phyloP scores from a whole-genome alignment of 2,329 filamentous ascomycete genomes.

The Plectosphaerella cucumerina region DNA sequence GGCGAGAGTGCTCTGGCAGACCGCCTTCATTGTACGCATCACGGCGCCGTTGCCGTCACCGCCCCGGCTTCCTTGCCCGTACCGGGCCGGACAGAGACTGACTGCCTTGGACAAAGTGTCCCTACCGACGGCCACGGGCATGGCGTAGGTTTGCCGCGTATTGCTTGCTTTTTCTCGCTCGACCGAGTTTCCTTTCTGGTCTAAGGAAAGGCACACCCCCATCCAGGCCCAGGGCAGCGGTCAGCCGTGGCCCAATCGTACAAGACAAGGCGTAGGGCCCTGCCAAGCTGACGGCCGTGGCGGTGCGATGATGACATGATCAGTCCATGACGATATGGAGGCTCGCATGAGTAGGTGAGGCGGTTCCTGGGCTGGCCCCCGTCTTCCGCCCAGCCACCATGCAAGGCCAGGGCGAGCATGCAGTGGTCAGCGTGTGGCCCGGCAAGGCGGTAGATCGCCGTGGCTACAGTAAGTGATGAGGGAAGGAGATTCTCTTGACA shows the following conservation, averaged over 20 bases:
- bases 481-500: not conserved
- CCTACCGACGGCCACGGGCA: too few species aligned
- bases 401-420: constrained; percentile 2
- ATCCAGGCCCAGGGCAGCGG: not conserved
- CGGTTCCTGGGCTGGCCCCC: not conserved
- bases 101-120: too few species aligned
- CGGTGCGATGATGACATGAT: not conserved
- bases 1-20: too few species aligned
- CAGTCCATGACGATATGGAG: not conserved
- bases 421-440: not conserved
- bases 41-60: too few species aligned
- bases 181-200: too few species aligned
- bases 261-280: not conserved
- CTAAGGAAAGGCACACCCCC: not conserved
- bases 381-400: constrained; percentile 2
- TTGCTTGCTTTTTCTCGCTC: too few species aligned
- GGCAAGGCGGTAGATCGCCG: not conserved
- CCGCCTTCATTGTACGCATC: too few species aligned
- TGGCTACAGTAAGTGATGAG: not conserved
- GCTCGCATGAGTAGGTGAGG: not conserved
- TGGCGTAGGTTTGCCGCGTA: too few species aligned
- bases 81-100: too few species aligned
- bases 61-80: too few species aligned
- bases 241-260: not conserved
- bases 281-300: not conserved